phyloP scores from a whole-genome alignment of 345 rosid species.

The Conringia planisiliqua region DNA sequence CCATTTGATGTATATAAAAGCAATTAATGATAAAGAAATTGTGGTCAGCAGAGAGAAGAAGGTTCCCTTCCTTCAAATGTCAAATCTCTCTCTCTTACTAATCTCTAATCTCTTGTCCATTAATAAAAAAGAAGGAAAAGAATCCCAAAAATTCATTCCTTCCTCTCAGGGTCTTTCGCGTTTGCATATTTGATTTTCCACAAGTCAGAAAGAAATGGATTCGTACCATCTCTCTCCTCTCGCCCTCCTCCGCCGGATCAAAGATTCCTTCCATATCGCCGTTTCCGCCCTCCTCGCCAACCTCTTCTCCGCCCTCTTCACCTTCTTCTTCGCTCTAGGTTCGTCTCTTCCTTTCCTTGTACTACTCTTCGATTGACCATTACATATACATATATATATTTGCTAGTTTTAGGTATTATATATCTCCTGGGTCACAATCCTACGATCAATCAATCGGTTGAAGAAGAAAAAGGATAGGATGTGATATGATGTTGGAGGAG shows the following conservation, averaged over 20 bases:
- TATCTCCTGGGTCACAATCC: too few species aligned
- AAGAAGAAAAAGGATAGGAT: too few species aligned
- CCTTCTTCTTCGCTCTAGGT: conserved; percentile 98
- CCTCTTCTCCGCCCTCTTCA: conserved; percentile 90
- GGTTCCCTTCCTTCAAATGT: background rate
- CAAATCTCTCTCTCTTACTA: background rate
- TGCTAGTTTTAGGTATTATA: too few species aligned
- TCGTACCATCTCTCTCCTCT: background rate
- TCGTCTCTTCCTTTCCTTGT: conserved; percentile 17
- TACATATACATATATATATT: too few species aligned
- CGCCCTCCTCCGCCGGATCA: conserved; percentile 50
- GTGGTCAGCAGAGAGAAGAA: background rate
- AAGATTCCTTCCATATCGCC: conserved; percentile 54
- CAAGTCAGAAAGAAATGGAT: background rate
- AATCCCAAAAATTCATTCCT: background rate
- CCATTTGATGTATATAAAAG: too few species aligned
- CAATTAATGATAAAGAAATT: background rate
- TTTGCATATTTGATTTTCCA: background rate
- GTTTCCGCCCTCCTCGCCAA: conserved; percentile 68
- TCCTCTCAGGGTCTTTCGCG: background rate
- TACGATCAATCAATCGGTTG: too few species aligned
- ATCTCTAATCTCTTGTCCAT: background rate
- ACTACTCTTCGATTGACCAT: too few species aligned
- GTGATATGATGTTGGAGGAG: too few species aligned
- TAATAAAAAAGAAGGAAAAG: background rate